A percentile compares a stretch with the other conserved stretches of the same genome.
Evolutionary conservation across 169 alveolate genomes (phyloP).

Genomic region (Plasmodium cynomolgi): DNA sequence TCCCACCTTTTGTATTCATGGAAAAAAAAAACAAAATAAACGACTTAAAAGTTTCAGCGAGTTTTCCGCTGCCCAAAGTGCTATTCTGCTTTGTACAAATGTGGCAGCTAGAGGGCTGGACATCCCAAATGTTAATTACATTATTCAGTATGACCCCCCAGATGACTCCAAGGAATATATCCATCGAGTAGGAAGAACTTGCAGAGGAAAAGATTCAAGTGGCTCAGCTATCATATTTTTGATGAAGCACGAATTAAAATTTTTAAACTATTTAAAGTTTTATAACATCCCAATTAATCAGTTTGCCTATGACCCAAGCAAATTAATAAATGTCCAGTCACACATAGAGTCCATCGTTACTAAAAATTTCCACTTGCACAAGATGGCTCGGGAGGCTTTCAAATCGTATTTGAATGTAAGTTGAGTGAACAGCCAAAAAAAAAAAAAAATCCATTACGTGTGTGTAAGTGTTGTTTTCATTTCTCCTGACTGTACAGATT

Average conservation of each 20-base stretch:
- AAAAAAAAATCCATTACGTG: constrained; percentile 2
- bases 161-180: constrained; percentile 99
- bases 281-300: constrained; percentile 96
- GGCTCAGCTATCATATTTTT: constrained; percentile 98
- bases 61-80: constrained; percentile 94
- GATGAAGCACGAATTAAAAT: constrained; percentile 96
- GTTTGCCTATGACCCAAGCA: constrained; percentile 96
- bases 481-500: background rate
- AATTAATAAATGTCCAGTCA: constrained; percentile 96
- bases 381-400: constrained; percentile 98
- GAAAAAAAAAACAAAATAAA: constrained; percentile 96
- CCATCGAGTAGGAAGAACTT: constrained; percentile 99
- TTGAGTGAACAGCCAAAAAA: background rate
- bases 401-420: constrained; percentile 93
- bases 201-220: constrained; percentile 96
- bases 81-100: constrained; percentile 98
- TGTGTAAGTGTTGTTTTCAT: background rate
- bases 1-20: constrained; percentile 96
- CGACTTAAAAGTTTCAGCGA: constrained; percentile 95
- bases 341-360: constrained; percentile 97
- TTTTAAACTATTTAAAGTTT: constrained; percentile 93
- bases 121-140: constrained; percentile 99
- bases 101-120: constrained; percentile 99
- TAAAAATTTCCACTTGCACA: constrained; percentile 96
- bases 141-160: constrained; percentile 99